Percentiles rank a stretch among this genome's conserved stretches.
Evolutionary conservation across 1,284 basidiomycete species (phyloP).

Genomic region (Cutaneotrichosporon sp.): DNA sequence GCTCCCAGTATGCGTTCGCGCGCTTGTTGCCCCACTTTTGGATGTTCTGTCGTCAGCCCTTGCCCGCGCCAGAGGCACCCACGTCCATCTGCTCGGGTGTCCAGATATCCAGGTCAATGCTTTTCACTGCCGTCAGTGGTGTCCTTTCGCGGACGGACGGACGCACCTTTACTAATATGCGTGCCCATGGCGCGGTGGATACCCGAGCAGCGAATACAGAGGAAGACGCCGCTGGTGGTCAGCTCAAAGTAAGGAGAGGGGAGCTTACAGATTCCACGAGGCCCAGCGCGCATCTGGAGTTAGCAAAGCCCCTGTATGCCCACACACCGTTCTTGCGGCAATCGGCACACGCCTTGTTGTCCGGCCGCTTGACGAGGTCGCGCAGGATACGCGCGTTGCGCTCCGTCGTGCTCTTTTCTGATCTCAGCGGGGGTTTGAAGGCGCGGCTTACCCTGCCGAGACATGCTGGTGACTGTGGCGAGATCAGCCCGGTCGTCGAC

Average conservation of each 20-base stretch:
- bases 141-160: too few relatives aligned
- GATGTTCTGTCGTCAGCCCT: conserved; percentile 53
- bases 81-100: conserved; percentile 96
- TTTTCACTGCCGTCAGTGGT: conserved; percentile 64
- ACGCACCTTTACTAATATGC: conserved; percentile 79
- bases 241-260: background rate
- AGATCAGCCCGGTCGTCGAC: too few relatives aligned
- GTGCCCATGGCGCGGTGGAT: conserved; percentile 98
- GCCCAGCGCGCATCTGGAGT: conserved; percentile 89
- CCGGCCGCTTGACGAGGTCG: conserved; percentile 77
- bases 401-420: conserved; percentile 77
- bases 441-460: conserved; percentile 28
- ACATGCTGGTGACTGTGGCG: conserved; percentile 26
- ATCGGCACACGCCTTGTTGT: conserved; percentile 91
- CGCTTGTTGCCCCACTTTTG: conserved; percentile 91
- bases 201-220: conserved; percentile 97
- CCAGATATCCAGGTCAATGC: conserved; percentile 96
- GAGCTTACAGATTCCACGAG: conserved; percentile 83
- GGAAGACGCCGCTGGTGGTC: conserved; percentile 65
- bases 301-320: conserved; percentile 25
- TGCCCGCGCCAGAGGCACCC: conserved; percentile 31
- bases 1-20: conserved; percentile 96
- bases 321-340: conserved; percentile 88
- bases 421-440: conserved; percentile 11
- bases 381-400: conserved; percentile 67